phyloP scores from a whole-genome alignment of 768 basidiomycete genomes.

The Podaxis sp. region DNA sequence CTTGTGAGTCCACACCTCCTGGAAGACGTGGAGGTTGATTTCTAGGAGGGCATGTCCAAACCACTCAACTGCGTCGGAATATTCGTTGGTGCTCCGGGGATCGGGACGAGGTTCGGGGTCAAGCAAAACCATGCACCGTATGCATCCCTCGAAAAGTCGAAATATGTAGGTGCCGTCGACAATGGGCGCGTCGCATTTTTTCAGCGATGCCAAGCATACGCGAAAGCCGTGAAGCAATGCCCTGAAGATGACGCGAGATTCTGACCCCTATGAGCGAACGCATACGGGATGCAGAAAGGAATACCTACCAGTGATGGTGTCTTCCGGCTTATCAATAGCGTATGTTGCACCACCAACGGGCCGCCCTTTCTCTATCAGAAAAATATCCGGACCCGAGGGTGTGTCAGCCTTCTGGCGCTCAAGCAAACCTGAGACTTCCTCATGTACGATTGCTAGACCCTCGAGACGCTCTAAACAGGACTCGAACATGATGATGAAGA shows the following conservation, averaged over 20 bases:
- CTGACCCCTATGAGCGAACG: slow-evolving; percentile 35
- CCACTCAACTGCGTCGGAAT: slow-evolving; percentile 81
- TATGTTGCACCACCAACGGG: slow-evolving; percentile 77
- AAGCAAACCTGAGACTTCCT: slow-evolving; percentile 45
- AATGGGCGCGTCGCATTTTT: slow-evolving; percentile 71
- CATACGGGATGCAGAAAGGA: neutral
- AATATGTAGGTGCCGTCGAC: slow-evolving; percentile 87
- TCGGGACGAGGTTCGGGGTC: slow-evolving; percentile 54
- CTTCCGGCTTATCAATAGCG: slow-evolving; percentile 78
- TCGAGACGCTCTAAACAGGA: slow-evolving; percentile 83
- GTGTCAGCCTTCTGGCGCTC: slow-evolving; percentile 44
- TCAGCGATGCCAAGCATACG: slow-evolving; percentile 68
- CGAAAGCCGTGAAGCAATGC: slow-evolving; percentile 88
- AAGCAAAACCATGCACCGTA: slow-evolving; percentile 82
- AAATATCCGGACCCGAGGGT: slow-evolving; percentile 39
- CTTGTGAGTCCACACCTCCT: slow-evolving; percentile 93
- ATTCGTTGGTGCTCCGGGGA: slow-evolving; percentile 35
- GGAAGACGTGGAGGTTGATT: slow-evolving; percentile 87
- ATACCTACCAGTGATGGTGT: slow-evolving; percentile 68
- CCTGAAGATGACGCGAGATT: slow-evolving; percentile 81
- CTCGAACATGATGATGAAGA: slow-evolving; percentile 77
- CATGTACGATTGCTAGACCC: slow-evolving; percentile 64
- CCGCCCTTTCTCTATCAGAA: slow-evolving; percentile 79
- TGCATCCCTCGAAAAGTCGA: slow-evolving; percentile 80
- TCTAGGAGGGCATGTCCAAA: slow-evolving; percentile 74